Conservation (phyloP, 176 grass and related monocot species). For the Hyparrhenia diplandra region DNA sequence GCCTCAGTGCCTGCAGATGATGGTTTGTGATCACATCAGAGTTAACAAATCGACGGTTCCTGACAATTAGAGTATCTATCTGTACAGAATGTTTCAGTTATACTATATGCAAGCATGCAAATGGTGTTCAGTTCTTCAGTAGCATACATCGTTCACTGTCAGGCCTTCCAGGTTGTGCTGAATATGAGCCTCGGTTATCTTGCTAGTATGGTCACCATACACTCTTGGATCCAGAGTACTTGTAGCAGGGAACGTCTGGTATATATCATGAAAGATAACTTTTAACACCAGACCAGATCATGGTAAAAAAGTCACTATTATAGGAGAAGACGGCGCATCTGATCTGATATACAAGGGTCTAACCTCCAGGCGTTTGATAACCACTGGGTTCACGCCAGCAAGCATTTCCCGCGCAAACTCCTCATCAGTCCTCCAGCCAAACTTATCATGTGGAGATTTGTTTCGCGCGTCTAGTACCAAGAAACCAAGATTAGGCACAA, state of each 20-base stretch:
- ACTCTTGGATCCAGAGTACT: constrained; percentile 60
- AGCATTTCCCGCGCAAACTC: constrained; percentile 90
- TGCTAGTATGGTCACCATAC: constrained; percentile 78
- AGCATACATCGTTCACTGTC: constrained; percentile 56
- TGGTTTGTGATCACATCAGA: no score
- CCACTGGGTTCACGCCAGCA: constrained; percentile 83
- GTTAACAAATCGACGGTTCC: no score
- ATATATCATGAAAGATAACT: neutral
- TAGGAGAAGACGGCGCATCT: no score
- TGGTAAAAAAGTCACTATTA: no score
- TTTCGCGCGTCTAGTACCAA: constrained; percentile 1
- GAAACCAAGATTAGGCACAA: neutral
- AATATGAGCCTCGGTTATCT: constrained; percentile 64
- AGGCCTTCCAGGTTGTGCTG: constrained; percentile 55
- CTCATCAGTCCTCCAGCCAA: constrained; percentile 84
- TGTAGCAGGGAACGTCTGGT: constrained; percentile 74
- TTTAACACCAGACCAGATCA: no score
- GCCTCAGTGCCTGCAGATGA: no score
- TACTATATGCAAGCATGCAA: no score
- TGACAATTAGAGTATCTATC: no score
- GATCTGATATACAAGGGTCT: no score
- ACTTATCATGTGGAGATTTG: constrained; percentile 34
- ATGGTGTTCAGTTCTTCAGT: neutral
- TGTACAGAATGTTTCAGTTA: no score
- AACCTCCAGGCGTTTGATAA: constrained; percentile 65